Base-by-base conservation (phyloP, 768 basidiomycete genomes). In the Lentinula raphanica region DNA sequence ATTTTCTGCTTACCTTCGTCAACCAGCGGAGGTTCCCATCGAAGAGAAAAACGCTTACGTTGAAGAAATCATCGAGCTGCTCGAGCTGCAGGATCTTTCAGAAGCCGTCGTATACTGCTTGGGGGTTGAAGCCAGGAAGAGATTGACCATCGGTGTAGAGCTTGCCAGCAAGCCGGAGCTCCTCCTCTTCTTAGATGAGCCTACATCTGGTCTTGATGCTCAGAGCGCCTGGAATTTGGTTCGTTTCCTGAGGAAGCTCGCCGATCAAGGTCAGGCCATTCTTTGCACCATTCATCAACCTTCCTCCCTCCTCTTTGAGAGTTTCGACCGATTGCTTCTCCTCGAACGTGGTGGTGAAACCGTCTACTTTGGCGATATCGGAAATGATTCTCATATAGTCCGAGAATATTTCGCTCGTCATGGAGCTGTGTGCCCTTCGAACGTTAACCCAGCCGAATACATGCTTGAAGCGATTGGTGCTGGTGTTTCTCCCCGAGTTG, bases 341-440 rank as follows among this genome's bases (percentile, higher is more conserved):
- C 74, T 88, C 15, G 85, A 93, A 64, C 76, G 77, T 15, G 94
- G 94, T 1, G 94, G 94, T 6, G 86, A 91, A 68, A 94, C 92
- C 0, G 90, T 94, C n/a, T 96, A 95, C 78, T 95, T 92, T 66
- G 94, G 93, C 42, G 88, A 90, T 60, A 91, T 95, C 50, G 94
- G 92, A 45, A 68, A 51, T 76, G 88, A 92, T 61, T 88, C 90
- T 3, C 65, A 73, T 1, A 75, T 84, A 32, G 73, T 95, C 49
- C 84, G 82, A 27, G 77, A 84, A 4, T 96, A 96, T 74, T 92
- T 94, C 66, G 82, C 83, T 23, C 76, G 77, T 15, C 73, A 90
- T 60, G 92, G 92, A 13, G 93, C 88, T 1, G 60, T 69, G 28
- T 94, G 91, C 69, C 90, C 91, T 3, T 49, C 81, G 0, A 86